Conservation (phyloP, 2,329 filamentous ascomycete genomes). For the Pseudogymnoascus sp. region DNA sequence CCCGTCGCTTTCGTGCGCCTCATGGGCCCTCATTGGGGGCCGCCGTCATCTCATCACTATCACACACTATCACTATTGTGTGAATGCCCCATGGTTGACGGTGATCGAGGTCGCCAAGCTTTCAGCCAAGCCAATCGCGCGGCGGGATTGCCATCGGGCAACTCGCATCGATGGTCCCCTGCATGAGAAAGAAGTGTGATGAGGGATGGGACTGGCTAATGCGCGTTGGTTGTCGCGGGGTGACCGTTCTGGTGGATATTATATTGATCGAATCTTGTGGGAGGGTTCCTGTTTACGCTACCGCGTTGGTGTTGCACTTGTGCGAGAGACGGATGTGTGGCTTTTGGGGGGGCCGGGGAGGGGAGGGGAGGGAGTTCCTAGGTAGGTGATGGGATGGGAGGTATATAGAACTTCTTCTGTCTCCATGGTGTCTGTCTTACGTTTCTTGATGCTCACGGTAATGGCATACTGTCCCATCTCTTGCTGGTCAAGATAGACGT, state of each 20-base stretch:
- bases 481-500: constrained; percentile 12
- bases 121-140: constrained; percentile 2
- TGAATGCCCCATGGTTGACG: background rate
- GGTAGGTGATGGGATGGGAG: constrained; percentile 3
- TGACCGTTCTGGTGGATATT: background rate
- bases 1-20: background rate
- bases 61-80: background rate
- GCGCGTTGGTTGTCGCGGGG: background rate
- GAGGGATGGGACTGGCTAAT: background rate
- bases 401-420: constrained; percentile 7
- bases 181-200: constrained; percentile 10
- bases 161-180: constrained; percentile 1
- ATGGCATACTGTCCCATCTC: constrained; percentile 6
- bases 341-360: background rate
- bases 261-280: constrained; percentile 2
- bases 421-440: background rate
- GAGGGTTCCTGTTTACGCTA: constrained; percentile 4
- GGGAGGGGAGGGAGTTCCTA: background rate
- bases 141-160: background rate
- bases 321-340: background rate
- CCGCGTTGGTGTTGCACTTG: background rate
- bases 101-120: background rate
- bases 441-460: background rate
- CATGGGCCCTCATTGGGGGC: constrained; percentile 3
- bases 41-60: background rate